Evolutionary conservation across 2,329 filamentous ascomycete genomes (phyloP).

Genomic region (Dactylellina parvicollis): DNA sequence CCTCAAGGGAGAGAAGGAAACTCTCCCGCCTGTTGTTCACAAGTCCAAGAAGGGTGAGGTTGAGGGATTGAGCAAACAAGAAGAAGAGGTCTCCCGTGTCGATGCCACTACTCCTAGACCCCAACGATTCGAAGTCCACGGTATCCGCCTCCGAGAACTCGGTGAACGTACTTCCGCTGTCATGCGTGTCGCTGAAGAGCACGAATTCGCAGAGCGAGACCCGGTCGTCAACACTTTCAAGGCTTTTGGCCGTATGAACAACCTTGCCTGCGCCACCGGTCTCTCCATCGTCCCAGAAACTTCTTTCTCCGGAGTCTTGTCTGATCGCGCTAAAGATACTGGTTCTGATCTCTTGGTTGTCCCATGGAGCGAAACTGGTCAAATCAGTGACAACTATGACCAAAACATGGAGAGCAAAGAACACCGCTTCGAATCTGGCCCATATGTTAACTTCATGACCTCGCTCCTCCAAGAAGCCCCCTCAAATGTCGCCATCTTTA

Average conservation of each 20-base stretch:
- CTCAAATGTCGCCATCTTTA: slow-evolving; percentile 79
- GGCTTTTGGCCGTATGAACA: slow-evolving; percentile 84
- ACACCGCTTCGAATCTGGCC: slow-evolving; percentile 69
- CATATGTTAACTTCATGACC: slow-evolving; percentile 79
- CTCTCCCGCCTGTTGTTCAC: slow-evolving; percentile 59
- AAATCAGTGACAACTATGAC: slow-evolving; percentile 72
- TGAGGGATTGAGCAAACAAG: slow-evolving; percentile 56
- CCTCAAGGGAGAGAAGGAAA: slow-evolving; percentile 69
- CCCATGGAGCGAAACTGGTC: slow-evolving; percentile 88
- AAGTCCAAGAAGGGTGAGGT: slow-evolving; percentile 59
- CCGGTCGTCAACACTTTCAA: slow-evolving; percentile 92
- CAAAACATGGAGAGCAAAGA: slow-evolving; percentile 64
- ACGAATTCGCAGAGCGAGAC: slow-evolving; percentile 77
- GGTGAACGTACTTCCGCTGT: slow-evolving; percentile 93
- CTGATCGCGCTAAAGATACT: slow-evolving; percentile 75
- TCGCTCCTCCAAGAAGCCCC: slow-evolving; percentile 71
- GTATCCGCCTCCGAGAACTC: slow-evolving; percentile 84
- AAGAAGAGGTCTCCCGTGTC: slow-evolving; percentile 48
- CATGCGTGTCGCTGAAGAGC: slow-evolving; percentile 87
- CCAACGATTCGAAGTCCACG: slow-evolving; percentile 76
- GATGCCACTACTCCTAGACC: slow-evolving; percentile 59
- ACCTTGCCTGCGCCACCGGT: slow-evolving; percentile 81
- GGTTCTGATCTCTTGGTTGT: slow-evolving; percentile 79
- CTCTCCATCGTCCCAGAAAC: slow-evolving; percentile 81
- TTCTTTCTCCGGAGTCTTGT: slow-evolving; percentile 80